Conservation (phyloP, 2,329 filamentous ascomycete species). For the Penicillium sumatraense region DNA sequence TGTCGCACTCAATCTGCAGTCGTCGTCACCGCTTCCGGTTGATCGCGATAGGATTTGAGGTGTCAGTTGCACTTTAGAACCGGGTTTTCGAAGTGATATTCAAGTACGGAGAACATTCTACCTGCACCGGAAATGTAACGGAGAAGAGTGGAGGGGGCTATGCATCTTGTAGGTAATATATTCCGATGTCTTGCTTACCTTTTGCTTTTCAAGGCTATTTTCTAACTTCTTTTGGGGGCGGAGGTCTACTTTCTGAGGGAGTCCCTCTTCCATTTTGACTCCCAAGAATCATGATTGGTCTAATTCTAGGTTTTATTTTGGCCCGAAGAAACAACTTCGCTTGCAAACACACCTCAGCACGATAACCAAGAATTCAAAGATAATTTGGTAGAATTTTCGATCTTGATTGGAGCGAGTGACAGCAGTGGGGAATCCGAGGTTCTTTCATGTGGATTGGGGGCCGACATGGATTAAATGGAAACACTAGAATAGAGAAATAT, state of each 20-base stretch:
- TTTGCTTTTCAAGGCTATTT: not conserved
- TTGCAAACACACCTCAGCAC: not conserved
- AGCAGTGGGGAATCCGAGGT: not conserved
- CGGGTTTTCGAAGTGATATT: not conserved
- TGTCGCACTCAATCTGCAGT: not conserved
- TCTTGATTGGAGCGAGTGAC: not conserved
- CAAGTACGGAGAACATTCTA: not conserved
- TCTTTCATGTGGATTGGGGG: not conserved
- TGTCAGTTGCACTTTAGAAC: not conserved
- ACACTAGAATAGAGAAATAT: not conserved
- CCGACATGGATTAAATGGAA: not conserved
- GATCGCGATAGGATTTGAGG: not conserved
- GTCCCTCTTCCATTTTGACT: not conserved
- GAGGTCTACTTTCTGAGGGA: no score
- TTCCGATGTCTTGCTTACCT: not conserved
- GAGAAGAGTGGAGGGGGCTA: not conserved
- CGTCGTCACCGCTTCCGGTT: not conserved
- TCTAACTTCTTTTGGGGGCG: not conserved
- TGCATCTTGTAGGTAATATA: not conserved
- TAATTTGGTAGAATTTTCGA: not conserved
- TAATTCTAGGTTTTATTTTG: conserved; percentile 11
- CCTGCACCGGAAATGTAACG: not conserved
- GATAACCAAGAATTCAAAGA: not conserved
- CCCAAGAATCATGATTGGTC: conserved; percentile 1
- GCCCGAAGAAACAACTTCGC: conserved; percentile 1